Percentiles rank a stretch among this genome's conserved stretches.
Conservation (phyloP, 768 basidiomycete genomes). For the Tulasnella sp. region DNA sequence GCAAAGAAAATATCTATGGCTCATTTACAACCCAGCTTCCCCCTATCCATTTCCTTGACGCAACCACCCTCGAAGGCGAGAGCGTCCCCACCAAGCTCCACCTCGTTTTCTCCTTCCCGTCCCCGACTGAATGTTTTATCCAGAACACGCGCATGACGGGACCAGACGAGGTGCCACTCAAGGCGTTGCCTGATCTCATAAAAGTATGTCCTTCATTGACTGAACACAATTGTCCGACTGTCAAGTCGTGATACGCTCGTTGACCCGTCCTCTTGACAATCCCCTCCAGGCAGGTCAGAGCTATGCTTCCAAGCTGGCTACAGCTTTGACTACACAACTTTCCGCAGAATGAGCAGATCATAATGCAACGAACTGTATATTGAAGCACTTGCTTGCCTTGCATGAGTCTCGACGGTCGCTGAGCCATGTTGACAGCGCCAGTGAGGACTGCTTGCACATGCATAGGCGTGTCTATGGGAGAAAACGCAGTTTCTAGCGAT, state of each 20-base stretch:
- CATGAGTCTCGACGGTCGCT: no score
- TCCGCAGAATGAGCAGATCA: no score
- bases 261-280: neutral
- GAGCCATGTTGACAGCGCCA: no score
- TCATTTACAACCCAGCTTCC: slow-evolving; percentile 36
- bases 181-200: slow-evolving; percentile 41
- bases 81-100: slow-evolving; percentile 51
- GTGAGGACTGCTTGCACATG: no score
- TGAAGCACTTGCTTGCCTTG: no score
- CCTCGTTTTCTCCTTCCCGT: slow-evolving; percentile 50
- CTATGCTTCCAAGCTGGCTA: slow-evolving; percentile 47
- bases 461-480: no score
- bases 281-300: slow-evolving; percentile 49
- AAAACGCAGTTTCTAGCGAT: no score
- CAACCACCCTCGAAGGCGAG: slow-evolving; percentile 57
- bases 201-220: slow-evolving; percentile 33
- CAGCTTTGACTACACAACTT: slow-evolving; percentile 37
- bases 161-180: slow-evolving; percentile 41
- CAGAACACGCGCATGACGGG: slow-evolving; percentile 59
- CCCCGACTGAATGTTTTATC: slow-evolving; percentile 28
- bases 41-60: slow-evolving; percentile 60
- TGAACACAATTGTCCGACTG: no score
- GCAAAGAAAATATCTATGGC: neutral
- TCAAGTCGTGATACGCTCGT: no score
- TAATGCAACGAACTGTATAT: no score